These are phyloP conservation scores for Bremia lactucae DNA, from an alignment of 352 stramenopile genomes.

Conservation along the genomic window DNA sequence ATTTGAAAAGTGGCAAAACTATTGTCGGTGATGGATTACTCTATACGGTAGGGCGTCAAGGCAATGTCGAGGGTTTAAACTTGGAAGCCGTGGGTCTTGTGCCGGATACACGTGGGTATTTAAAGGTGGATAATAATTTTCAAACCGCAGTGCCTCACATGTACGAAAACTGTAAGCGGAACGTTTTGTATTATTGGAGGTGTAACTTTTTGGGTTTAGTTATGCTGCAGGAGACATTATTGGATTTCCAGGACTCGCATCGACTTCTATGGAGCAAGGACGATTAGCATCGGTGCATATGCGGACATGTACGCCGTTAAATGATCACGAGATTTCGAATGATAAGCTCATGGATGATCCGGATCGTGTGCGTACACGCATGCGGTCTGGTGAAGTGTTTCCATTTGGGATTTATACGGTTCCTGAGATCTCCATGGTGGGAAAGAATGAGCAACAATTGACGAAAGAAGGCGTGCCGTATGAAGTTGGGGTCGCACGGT, in stretches of 20 bases:
- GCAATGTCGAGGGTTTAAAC: constrained; percentile 80
- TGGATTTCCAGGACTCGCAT: constrained; percentile 81
- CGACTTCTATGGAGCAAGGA: constrained; percentile 87
- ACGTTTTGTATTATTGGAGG: no score
- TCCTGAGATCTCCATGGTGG: constrained; percentile 84
- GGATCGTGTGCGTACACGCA: constrained; percentile 58
- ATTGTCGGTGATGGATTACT: constrained; percentile 77
- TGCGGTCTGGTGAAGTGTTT: constrained; percentile 81
- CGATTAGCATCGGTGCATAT: constrained; percentile 82
- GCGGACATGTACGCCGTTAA: constrained; percentile 54
- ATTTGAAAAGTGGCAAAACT: constrained; percentile 78
- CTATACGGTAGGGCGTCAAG: constrained; percentile 82
- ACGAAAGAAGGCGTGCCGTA: constrained; percentile 66
- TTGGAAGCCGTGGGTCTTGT: constrained; percentile 67
- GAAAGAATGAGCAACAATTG: constrained; percentile 83
- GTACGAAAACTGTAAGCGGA: constrained; percentile 48
- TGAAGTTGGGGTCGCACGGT: constrained; percentile 67
- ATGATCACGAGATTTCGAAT: constrained; percentile 34
- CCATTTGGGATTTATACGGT: constrained; percentile 85
- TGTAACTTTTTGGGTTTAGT: no score
- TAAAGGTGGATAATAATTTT: constrained; percentile 85
- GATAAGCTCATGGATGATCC: constrained; percentile 51
- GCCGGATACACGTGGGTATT: constrained; percentile 70
- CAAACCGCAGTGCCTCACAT: constrained; percentile 80
- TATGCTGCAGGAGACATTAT: constrained; percentile 87